Base-by-base conservation (phyloP, 371 early-diverging fungal species). In the Mortierella sp. region DNA sequence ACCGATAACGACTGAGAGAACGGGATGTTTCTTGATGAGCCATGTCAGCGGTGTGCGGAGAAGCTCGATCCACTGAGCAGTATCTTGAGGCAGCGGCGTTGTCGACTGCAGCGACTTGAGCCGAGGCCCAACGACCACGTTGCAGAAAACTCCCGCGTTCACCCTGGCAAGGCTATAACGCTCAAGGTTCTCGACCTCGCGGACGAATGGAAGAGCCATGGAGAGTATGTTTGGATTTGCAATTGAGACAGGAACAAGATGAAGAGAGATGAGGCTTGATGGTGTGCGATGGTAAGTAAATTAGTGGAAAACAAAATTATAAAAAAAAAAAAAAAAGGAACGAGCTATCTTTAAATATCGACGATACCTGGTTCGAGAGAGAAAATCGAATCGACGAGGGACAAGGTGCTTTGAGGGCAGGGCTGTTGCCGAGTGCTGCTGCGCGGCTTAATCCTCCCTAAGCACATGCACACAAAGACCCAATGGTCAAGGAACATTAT, bases 91-190 rank as follows among this genome's bases (percentile, higher is more conserved):
- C 11, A 51, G 5, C 4, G 31, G 50, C 2, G 28, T 15, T 6
- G 49, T 8, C 12, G 19, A 19, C 1, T 19, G 27, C 50, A 53
- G 65, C 23, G 60, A 47, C 17, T 34, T 26, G 11, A 73, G 47
- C 1, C 68, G 64, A 9, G 75, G 21, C 23, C 75, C 75, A 43
- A 73, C 55, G 6, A 59, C 30, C 23, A 73, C 75, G 41, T 73
- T 73, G 31, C 24, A 34, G 37, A 67, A 73, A 4, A 60, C 42
- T 6, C 34, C 56, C 0, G 64, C 43, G 31, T 73, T 73, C 21
- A 46, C 52, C 17, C 67, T 57, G 12, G 68, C 63, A 1, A 73
- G 26, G 43, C 50, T 55, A 27, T 67, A 73, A 19, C 75, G 75
- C 24, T 73, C 75, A 28, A 64, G 53, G 32, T 55, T 62, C 27